phyloP scores from a whole-genome alignment of 257 asterid species.

The Jasminum sambac region DNA sequence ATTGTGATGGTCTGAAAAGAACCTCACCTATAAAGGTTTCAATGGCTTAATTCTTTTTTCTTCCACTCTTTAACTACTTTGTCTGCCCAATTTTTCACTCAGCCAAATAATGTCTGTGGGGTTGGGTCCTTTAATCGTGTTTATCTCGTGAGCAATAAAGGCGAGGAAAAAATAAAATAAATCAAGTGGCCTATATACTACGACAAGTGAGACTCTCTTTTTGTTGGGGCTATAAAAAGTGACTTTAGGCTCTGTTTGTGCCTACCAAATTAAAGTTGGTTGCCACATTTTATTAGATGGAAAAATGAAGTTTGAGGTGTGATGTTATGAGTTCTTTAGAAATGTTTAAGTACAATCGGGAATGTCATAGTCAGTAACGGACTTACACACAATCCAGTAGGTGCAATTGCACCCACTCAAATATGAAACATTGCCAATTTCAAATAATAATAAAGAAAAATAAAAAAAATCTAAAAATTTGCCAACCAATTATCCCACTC shows the following conservation, averaged over 20 bases:
- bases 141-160: neutral
- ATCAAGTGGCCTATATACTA: neutral
- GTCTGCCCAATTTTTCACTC: conserved; percentile 2
- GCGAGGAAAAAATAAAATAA: neutral
- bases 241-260: neutral
- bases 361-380: too few relatives aligned
- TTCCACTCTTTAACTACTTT: conserved; percentile 1
- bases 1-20: neutral
- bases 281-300: neutral
- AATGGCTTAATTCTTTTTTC: neutral
- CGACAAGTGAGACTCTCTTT: neutral
- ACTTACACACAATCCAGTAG: too few relatives aligned
- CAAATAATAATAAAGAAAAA: too few relatives aligned
- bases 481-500: too few relatives aligned
- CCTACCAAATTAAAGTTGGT: neutral
- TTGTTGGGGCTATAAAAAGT: conserved; percentile 2
- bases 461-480: too few relatives aligned
- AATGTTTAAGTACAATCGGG: too few relatives aligned
- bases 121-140: neutral
- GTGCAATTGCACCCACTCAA: too few relatives aligned
- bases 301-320: too few relatives aligned
- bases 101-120: neutral
- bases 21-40: neutral
- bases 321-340: too few relatives aligned
- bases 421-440: too few relatives aligned